A percentile compares a stretch with the other conserved stretches of the same genome.
Conservation (phyloP, 352 stramenopile species). For the Phytopythium montanum region DNA sequence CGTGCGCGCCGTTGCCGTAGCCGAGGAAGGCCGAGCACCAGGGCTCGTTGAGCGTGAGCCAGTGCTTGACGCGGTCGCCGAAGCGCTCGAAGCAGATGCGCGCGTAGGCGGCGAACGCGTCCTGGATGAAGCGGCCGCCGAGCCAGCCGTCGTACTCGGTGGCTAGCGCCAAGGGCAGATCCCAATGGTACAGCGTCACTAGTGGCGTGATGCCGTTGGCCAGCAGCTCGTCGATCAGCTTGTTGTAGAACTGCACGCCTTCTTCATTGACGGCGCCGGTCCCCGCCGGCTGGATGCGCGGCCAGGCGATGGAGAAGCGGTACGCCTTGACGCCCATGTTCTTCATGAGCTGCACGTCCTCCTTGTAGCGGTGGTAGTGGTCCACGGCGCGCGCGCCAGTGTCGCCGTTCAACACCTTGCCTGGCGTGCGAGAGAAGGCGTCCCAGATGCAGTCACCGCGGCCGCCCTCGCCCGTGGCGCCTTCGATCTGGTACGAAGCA, state of each 20-base stretch:
- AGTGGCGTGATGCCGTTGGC: slow-evolving; percentile 82
- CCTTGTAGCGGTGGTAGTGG: slow-evolving; percentile 87
- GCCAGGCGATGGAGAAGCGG: slow-evolving; percentile 91
- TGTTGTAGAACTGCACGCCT: slow-evolving; percentile 90
- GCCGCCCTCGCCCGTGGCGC: slow-evolving; percentile 79
- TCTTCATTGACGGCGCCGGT: slow-evolving; percentile 70
- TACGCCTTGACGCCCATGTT: slow-evolving; percentile 88
- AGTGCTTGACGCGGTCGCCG: slow-evolving; percentile 91
- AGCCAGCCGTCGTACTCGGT: slow-evolving; percentile 78
- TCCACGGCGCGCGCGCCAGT: slow-evolving; percentile 87
- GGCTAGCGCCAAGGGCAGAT: slow-evolving; percentile 86
- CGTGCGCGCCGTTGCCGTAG: slow-evolving; percentile 83
- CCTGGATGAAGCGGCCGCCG: slow-evolving; percentile 38
- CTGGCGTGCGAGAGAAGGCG: slow-evolving; percentile 65
- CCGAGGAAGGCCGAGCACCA: slow-evolving; percentile 85
- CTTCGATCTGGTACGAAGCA: slow-evolving; percentile 93
- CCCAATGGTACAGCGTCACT: slow-evolving; percentile 96
- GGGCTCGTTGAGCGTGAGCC: slow-evolving; percentile 93
- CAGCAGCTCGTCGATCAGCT: slow-evolving; percentile 87
- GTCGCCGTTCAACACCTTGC: slow-evolving; percentile 65
- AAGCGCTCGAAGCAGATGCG: slow-evolving; percentile 88
- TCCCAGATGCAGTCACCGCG: slow-evolving; percentile 90
- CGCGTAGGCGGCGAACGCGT: slow-evolving; percentile 80
- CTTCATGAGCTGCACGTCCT: slow-evolving; percentile 92
- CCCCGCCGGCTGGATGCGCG: slow-evolving; percentile 86